phyloP scores from a whole-genome alignment of 2,329 filamentous ascomycete species.

The Penicillium sp. region DNA sequence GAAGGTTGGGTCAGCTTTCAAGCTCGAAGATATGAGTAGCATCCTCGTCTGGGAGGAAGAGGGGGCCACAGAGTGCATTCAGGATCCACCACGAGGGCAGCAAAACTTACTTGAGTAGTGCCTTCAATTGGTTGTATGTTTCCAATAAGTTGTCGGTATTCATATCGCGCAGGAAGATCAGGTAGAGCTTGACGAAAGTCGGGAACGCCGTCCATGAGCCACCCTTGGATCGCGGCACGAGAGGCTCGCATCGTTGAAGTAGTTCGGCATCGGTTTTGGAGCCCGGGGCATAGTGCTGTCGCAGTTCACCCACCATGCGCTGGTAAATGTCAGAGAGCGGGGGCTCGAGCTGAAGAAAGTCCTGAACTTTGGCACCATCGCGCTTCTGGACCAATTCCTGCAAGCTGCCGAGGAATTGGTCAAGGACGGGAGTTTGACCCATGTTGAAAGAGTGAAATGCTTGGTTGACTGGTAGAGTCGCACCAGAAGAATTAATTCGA shows the following conservation, averaged over 20 bases:
- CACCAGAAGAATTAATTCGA: background rate
- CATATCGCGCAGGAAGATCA: conserved; percentile 77
- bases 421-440: conserved; percentile 58
- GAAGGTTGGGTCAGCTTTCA: conserved; percentile 4
- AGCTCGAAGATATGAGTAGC: background rate
- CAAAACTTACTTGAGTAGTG: conserved; percentile 66
- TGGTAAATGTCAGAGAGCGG: conserved; percentile 66
- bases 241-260: conserved; percentile 57
- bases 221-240: conserved; percentile 63
- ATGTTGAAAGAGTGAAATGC: background rate
- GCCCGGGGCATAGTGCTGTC: conserved; percentile 53
- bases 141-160: conserved; percentile 71
- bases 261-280: conserved; percentile 55
- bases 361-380: conserved; percentile 64
- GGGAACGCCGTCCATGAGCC: conserved; percentile 74
- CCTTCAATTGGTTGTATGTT: conserved; percentile 72
- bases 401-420: conserved; percentile 67
- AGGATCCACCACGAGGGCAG: background rate
- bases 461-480: background rate
- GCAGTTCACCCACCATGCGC: conserved; percentile 66
- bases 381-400: conserved; percentile 60
- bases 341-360: conserved; percentile 73
- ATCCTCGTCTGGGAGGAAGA: background rate
- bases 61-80: background rate
- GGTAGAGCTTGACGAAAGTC: conserved; percentile 76